Percentiles rank a stretch among this genome's conserved stretches.
Conservation (phyloP, 805 yeast genomes). For the Saturnispora kantuleensis region DNA sequence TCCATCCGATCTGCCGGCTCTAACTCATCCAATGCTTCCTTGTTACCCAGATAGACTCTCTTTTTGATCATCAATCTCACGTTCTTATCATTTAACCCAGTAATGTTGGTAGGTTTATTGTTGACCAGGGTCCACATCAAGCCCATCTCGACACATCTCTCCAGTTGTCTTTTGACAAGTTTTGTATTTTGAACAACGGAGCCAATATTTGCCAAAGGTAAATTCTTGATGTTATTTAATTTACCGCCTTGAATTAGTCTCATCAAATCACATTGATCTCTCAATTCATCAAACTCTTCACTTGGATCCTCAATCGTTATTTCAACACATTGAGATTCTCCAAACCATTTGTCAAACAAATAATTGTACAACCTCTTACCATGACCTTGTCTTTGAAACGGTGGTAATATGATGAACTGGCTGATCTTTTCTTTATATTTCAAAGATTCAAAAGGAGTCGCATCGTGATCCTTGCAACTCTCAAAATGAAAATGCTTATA, state of each 20-base stretch:
- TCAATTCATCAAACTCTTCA: conserved; percentile 80
- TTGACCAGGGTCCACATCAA: conserved; percentile 33
- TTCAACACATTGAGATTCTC: conserved; percentile 46
- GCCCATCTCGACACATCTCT: conserved; percentile 69
- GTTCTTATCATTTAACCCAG: conserved; percentile 24
- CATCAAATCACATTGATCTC: conserved; percentile 72
- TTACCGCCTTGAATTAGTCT: conserved; percentile 31
- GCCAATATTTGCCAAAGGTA: conserved; percentile 30
- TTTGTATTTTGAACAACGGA: conserved; percentile 26
- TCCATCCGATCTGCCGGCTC: conserved; percentile 43
- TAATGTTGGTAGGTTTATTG: conserved; percentile 15
- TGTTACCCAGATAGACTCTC: conserved; percentile 69
- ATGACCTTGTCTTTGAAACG: conserved; percentile 62
- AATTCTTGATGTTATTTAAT: conserved; percentile 21
- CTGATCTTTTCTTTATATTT: conserved; percentile 64
- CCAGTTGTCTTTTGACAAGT: conserved; percentile 63
- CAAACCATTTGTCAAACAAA: conserved; percentile 46
- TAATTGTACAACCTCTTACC: conserved; percentile 59
- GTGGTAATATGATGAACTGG: conserved; percentile 80
- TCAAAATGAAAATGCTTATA: conserved; percentile 77
- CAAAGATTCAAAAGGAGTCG: conserved; percentile 25
- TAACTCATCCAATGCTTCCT: conserved; percentile 61
- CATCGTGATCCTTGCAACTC: conserved; percentile 28
- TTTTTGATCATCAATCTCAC: conserved; percentile 58
- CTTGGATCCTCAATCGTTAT: conserved; percentile 92